phyloP scores from a whole-genome alignment of 1,284 basidiomycete species.

The Leccinum pachyderme region DNA sequence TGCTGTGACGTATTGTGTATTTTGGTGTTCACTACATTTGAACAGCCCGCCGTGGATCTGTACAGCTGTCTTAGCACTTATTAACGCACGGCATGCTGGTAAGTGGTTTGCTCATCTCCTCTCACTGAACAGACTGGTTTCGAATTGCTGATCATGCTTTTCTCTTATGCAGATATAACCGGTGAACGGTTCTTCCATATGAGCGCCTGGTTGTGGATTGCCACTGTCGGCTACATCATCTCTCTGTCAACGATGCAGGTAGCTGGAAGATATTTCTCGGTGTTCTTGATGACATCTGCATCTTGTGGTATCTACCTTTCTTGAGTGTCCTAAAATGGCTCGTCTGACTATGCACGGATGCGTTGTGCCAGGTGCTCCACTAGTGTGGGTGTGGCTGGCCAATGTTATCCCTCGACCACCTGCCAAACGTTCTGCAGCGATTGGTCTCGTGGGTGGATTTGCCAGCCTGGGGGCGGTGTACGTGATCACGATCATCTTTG shows the following conservation, averaged over 20 bases:
- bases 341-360: too few relatives aligned
- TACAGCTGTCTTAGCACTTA: neutral
- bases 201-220: conserved; percentile 48
- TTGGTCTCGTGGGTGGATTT: conserved; percentile 34
- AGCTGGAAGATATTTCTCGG: too few relatives aligned
- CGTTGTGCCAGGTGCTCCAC: neutral
- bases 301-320: too few relatives aligned
- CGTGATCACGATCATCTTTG: conserved; percentile 11
- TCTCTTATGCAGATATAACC: neutral
- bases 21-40: neutral
- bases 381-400: conserved; percentile 55
- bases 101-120: neutral
- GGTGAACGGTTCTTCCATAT: neutral
- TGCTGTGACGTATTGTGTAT: neutral
- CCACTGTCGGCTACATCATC: conserved; percentile 64
- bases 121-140: neutral
- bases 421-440: conserved; percentile 50
- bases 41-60: neutral
- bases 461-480: conserved; percentile 31
- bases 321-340: too few relatives aligned
- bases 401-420: conserved; percentile 63
- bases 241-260: conserved; percentile 47
- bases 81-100: neutral
- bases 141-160: too few relatives aligned
- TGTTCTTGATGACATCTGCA: too few relatives aligned